A percentile compares a stretch with the other conserved stretches of the same genome.
Conservation (phyloP, 1,139 yeast genomes). For the Geotrichum histeridarum region DNA sequence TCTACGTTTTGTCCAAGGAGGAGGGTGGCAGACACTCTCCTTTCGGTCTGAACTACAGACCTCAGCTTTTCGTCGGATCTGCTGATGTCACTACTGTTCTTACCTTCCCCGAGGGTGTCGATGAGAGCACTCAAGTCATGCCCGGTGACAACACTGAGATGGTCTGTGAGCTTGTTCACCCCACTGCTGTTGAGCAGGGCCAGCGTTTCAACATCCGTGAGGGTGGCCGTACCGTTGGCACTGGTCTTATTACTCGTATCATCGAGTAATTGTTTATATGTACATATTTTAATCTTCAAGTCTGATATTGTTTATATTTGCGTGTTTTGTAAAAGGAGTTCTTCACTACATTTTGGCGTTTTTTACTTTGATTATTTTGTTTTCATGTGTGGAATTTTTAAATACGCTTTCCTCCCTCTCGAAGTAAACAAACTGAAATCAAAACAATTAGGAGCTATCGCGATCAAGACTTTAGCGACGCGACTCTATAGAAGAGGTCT, state of each 20-base stretch:
- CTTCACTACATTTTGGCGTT: neutral
- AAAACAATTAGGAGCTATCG: neutral
- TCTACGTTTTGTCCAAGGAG: conserved; percentile 88
- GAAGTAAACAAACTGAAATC: neutral
- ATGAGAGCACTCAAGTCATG: conserved; percentile 81
- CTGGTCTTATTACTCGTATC: conserved; percentile 94
- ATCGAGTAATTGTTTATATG: conserved; percentile 48
- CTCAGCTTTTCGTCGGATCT: conserved; percentile 94
- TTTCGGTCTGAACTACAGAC: conserved; percentile 95
- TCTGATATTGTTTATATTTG: neutral
- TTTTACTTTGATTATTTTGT: neutral
- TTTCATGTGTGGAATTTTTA: neutral
- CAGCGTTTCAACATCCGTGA: conserved; percentile 99
- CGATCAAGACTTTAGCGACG: neutral
- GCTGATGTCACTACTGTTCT: conserved; percentile 91
- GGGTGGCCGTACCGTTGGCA: conserved; percentile 98
- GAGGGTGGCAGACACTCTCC: conserved; percentile 99
- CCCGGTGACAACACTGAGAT: conserved; percentile 99
- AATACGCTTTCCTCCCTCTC: neutral
- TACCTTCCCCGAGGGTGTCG: conserved; percentile 86
- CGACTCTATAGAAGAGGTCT: neutral
- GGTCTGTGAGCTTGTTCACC: conserved; percentile 85
- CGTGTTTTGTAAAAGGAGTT: neutral
- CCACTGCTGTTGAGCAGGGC: conserved; percentile 92
- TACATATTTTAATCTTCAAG: conserved; percentile 1